phyloP scores from a whole-genome alignment of 164 flowering plant species.

The Annona cherimola region DNA sequence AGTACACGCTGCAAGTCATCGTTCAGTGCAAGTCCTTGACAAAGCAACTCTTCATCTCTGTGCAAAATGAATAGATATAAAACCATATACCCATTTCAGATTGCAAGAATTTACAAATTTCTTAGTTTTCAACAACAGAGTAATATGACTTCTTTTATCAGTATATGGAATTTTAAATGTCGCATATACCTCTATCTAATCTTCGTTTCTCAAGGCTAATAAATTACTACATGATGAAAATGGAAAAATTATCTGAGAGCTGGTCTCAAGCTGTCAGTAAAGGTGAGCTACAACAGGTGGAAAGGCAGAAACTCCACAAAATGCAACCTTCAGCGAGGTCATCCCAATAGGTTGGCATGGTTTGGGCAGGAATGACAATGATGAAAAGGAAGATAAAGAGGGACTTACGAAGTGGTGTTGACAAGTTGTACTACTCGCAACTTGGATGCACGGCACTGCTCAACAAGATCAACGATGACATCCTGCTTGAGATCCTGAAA shows the following conservation, averaged over 20 bases:
- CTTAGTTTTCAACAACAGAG: background rate
- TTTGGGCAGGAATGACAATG: background rate
- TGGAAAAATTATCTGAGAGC: no score
- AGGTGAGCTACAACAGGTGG: no score
- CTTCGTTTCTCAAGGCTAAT: no score
- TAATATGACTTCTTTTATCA: no score
- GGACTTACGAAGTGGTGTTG: conserved; percentile 85
- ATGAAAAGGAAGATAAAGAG: background rate
- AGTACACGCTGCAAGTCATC: conserved; percentile 91
- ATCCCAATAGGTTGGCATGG: no score
- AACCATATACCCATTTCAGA: background rate
- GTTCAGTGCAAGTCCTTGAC: conserved; percentile 86
- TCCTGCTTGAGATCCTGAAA: conserved; percentile 86
- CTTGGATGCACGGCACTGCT: conserved; percentile 91
- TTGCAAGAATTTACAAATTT: background rate
- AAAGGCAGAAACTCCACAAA: no score
- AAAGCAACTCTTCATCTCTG: conserved; percentile 88
- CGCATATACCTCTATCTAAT: no score
- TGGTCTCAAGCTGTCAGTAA: no score
- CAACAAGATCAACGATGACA: conserved; percentile 88
- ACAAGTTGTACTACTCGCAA: conserved; percentile 94
- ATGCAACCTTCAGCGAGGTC: no score
- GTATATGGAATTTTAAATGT: no score
- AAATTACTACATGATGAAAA: no score
- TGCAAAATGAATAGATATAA: conserved; percentile 15